Evolutionary conservation across 768 basidiomycete species (phyloP).

Genomic region (Amanita subjunquillea): DNA sequence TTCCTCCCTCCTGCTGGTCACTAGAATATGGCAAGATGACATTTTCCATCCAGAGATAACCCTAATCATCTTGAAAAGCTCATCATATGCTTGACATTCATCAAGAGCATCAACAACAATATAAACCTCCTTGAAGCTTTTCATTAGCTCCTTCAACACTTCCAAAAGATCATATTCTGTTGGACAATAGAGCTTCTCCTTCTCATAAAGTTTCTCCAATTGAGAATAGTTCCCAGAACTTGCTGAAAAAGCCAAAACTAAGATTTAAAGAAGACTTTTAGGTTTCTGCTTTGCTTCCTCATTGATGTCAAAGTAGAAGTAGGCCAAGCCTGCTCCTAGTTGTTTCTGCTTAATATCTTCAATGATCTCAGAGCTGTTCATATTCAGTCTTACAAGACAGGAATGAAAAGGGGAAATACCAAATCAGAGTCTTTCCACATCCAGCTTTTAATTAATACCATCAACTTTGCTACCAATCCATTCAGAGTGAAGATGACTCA

Average conservation of each 20-base stretch:
- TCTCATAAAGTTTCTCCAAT: not conserved
- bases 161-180: not conserved
- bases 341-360: not conserved
- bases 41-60: not conserved
- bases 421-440: not conserved
- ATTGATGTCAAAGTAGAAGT: slow-evolving; percentile 1
- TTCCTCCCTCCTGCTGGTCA: not conserved
- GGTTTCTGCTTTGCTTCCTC: not conserved
- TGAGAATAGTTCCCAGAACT: not conserved
- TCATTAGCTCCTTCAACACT: not conserved
- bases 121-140: not conserved
- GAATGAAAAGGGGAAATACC: not conserved
- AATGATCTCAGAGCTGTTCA: not conserved
- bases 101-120: slow-evolving; percentile 1
- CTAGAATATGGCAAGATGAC: not conserved
- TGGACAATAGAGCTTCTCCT: not conserved
- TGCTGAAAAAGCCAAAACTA: not conserved
- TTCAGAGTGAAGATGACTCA: no score
- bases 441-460: not conserved
- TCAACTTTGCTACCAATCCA: not conserved
- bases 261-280: not conserved
- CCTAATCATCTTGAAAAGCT: not conserved
- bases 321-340: not conserved
- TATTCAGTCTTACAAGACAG: no score
- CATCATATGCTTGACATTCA: not conserved